Evolutionary conservation across 2,329 filamentous ascomycete genomes (phyloP), one percentile per base, ranked within the genome.

Genomic region (Stylonectria norvegica): DNA sequence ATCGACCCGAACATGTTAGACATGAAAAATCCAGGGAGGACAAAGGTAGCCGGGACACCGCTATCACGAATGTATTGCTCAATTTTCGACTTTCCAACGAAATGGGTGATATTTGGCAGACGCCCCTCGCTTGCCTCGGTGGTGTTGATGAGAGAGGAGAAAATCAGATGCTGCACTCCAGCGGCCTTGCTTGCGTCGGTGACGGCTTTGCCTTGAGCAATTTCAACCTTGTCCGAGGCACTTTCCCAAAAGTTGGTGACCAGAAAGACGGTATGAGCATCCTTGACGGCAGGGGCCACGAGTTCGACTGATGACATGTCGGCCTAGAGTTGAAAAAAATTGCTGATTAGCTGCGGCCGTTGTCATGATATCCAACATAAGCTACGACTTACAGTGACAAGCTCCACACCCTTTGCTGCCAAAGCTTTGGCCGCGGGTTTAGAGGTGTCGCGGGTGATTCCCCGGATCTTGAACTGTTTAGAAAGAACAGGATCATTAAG

Each of bases 11-110:
- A 44, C 11, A 65, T 39, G 44, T 79, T 79, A 43, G 72, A 68
- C 71, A 81, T 79, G 52, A 78, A 83, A 20, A 63, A 65, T 0
- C 68, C 78, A 0, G 74, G 70, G 3, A 70, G 60, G 42, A 75
- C 70, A 54, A 79, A 80, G 0, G 76, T 70, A 9, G 65, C 67
- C 1, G 70, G 68, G 3, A 82, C 58, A 0, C 67, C 68, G 2
- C 72, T 60, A 0, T 51, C 40, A 9, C 74, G 71, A 40, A 82
- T 78, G 47, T 82, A 79, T n/a, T 66, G 44, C 48, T 81, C 77
- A 10, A 76, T 69, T 20, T 72, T 60, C 19, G 75, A 73, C 55
- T 83, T 83, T 43, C 61, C 63, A 49, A 82, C 78, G 43, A 83
- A 83, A 42, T 75, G 71, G 34, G 60, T 45, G 5, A 74, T 68